These are phyloP conservation scores for Vicia sativa DNA, from an alignment of 306 rosid species.

Conservation along the genomic window DNA sequence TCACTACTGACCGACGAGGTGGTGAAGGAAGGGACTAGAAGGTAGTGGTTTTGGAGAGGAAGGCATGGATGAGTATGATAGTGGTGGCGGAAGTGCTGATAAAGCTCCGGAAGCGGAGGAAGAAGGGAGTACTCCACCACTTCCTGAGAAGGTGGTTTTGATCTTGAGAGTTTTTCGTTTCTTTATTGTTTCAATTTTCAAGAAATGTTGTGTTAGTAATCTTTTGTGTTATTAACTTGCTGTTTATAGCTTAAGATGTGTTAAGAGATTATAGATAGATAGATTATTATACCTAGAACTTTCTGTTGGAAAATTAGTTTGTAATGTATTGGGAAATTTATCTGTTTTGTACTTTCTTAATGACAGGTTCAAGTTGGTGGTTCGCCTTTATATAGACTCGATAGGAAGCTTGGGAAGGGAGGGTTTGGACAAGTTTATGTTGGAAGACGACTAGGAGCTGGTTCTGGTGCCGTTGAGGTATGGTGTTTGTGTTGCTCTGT, in stretches of 20 bases:
- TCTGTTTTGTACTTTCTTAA: conserved; percentile 7
- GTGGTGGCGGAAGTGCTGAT: conserved; percentile 76
- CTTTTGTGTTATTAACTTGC: not conserved
- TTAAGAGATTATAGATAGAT: not conserved
- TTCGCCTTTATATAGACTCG: conserved; percentile 77
- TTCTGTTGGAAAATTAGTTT: not conserved
- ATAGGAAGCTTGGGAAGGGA: conserved; percentile 86
- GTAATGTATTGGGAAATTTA: not conserved
- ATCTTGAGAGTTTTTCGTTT: not conserved
- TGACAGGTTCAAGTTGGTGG: conserved; percentile 91
- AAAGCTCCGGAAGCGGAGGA: conserved; percentile 74
- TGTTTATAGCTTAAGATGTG: not conserved
- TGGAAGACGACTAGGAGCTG: conserved; percentile 76
- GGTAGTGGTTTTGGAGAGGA: conserved; percentile 21
- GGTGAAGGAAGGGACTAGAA: conserved; percentile 26
- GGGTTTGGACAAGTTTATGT: conserved; percentile 97
- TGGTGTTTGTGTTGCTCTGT: conserved; percentile 40
- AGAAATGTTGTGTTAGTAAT: not conserved
- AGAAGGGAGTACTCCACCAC: conserved; percentile 66
- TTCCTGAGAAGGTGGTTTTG: conserved; percentile 83
- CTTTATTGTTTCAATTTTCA: not conserved
- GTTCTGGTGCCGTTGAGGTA: conserved; percentile 79
- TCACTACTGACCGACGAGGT: conserved; percentile 36
- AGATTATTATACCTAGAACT: not conserved
- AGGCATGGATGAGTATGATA: conserved; percentile 77